Base-by-base conservation (phyloP, 2,329 filamentous ascomycete species). In the Fonsecaea pugnacius region DNA sequence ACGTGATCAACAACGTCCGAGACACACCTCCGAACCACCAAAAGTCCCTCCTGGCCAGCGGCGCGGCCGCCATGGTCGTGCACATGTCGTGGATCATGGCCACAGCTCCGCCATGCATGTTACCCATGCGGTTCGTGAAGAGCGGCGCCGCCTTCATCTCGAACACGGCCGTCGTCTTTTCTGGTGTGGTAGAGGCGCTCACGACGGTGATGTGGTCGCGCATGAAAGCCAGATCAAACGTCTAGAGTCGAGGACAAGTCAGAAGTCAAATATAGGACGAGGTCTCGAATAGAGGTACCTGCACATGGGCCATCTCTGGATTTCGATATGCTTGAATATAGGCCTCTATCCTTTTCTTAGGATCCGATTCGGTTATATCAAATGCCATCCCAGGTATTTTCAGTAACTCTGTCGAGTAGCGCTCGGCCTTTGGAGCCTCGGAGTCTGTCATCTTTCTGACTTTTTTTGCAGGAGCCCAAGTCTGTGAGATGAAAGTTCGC, bases 331-430 rank as follows among this genome's bases (percentile, higher is more conserved):
- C 16, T 43, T 64, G 35, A 27, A 64, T 52, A 32, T 64, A 64
- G 18, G 56, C 62, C 27, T 60, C 46, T 27, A 64, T 60, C n/a
- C 62, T 12, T n/a, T 64, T 76, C 43, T 71, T 72, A 1, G 75
- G 73, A 38, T 73, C 70, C 6, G 67, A 24, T 0, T 72, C 71
- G 0, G 69, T 68, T 12, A 75, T 46, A 21, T 59, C 55, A 27
- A 64, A 64, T 32, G 56, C 36, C 36, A 60, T 48, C 3, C 62
- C 62, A 4, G 62, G 62, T 16, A 55, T 60, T 10, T 43, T 53
- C 14, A 72, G 65, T 12, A 64, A 61, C 48, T 74, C 71, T 3
- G 70, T 69, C 1, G 67, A 69, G 10, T 70, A 63, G 35, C 24
- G 32, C 27, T 53, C n/a, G n/a, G 40, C 40, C 40, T 46, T 21